phyloP scores from a whole-genome alignment of 176 grass and related monocot species.

The Otatea glauca region DNA sequence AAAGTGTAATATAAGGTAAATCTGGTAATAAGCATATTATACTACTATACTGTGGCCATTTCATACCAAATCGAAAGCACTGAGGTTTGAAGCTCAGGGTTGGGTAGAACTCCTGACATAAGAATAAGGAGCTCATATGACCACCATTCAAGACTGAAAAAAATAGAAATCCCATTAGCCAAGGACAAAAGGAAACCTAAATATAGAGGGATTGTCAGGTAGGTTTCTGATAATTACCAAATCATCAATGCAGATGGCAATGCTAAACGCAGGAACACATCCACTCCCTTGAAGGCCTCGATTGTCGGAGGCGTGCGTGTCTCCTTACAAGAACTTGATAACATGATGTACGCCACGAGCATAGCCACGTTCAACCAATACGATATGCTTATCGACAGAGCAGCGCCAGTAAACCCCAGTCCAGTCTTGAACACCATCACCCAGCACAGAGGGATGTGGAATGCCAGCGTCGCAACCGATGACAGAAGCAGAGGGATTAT shows the following conservation, averaged over 20 bases:
- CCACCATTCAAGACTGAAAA: conserved; percentile 36
- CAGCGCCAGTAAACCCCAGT: neutral
- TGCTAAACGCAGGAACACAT: conserved; percentile 67
- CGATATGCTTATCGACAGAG: neutral
- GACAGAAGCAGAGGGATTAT: conserved; percentile 74
- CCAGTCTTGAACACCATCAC: conserved; percentile 68
- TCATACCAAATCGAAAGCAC: too few relatives aligned
- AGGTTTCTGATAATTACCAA: conserved; percentile 47
- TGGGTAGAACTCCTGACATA: too few relatives aligned
- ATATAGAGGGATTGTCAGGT: neutral
- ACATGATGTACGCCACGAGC: too few relatives aligned
- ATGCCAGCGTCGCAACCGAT: conserved; percentile 54
- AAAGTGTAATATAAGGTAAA: conserved; percentile 19
- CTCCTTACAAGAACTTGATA: too few relatives aligned
- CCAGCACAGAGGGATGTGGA: conserved; percentile 69
- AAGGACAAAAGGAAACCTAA: neutral
- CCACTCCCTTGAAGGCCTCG: conserved; percentile 59
- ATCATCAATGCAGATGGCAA: conserved; percentile 86
- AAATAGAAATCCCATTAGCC: neutral
- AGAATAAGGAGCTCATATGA: conserved; percentile 44
- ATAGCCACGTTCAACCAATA: too few relatives aligned
- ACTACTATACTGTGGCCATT: neutral
- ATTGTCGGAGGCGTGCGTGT: neutral
- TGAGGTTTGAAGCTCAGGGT: too few relatives aligned
- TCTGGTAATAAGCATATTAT: neutral